Conservation (phyloP, 2,329 filamentous ascomycete species). For the Phyllosticta citrichinensis region DNA sequence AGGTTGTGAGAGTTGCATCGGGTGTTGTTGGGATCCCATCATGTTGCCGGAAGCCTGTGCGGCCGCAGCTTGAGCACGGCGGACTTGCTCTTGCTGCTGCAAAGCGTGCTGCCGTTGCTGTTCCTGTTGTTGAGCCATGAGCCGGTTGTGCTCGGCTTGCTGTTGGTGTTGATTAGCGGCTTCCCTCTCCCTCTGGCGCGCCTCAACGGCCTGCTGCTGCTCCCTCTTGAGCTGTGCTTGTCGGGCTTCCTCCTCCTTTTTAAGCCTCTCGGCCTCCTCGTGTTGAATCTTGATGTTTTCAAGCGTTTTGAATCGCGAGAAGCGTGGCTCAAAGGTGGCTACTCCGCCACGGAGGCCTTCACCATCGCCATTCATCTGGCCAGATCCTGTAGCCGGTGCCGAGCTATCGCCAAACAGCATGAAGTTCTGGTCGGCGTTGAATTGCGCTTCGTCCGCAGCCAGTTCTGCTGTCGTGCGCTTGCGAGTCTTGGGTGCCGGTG, state of each 20-base stretch:
- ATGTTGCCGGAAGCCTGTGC: slow-evolving; percentile 16
- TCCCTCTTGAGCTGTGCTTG: slow-evolving; percentile 28
- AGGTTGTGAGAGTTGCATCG: slow-evolving; percentile 40
- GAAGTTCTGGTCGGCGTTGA: slow-evolving; percentile 79
- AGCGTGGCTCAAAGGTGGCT: slow-evolving; percentile 71
- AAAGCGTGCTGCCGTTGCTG: slow-evolving; percentile 14
- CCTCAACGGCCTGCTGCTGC: slow-evolving; percentile 10
- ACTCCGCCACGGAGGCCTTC: slow-evolving; percentile 54
- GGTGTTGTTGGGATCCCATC: slow-evolving; percentile 14
- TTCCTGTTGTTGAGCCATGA: slow-evolving; percentile 11
- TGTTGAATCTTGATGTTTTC: slow-evolving; percentile 73
- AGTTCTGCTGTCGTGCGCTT: slow-evolving; percentile 93
- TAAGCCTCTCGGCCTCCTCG: slow-evolving; percentile 54
- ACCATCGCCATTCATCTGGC: slow-evolving; percentile 53
- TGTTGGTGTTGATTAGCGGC: neutral
- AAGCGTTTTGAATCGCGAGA: slow-evolving; percentile 85
- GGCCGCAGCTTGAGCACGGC: slow-evolving; percentile 19
- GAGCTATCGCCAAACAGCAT: slow-evolving; percentile 90
- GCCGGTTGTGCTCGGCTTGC: slow-evolving; percentile 16
- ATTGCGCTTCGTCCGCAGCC: slow-evolving; percentile 85
- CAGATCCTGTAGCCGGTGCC: slow-evolving; percentile 48
- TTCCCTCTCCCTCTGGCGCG: slow-evolving; percentile 12
- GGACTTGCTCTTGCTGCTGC: slow-evolving; percentile 6
- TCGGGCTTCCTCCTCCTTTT: slow-evolving; percentile 45
- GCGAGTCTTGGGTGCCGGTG: slow-evolving; percentile 75